These are phyloP conservation scores for Sindora glabra DNA, from an alignment of 306 rosid species.

Conservation along the genomic window DNA sequence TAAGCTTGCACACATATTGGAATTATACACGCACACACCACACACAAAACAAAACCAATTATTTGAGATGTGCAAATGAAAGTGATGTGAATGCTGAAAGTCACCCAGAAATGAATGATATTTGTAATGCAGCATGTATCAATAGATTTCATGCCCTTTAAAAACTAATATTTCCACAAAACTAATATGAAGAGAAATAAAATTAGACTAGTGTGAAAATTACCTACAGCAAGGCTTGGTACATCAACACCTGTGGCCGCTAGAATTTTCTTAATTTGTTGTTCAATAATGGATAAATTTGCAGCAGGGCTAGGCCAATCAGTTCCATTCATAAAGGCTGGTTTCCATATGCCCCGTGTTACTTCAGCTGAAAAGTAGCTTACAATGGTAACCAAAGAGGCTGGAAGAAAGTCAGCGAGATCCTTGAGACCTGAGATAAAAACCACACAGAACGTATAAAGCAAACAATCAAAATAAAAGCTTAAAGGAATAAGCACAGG, in stretches of 20 bases:
- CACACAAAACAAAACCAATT: too few relatives aligned
- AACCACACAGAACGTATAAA: conserved; percentile 12
- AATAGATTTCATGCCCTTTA: neutral
- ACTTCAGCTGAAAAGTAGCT: conserved; percentile 94
- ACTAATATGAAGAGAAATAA: too few relatives aligned
- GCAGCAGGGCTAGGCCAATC: conserved; percentile 99
- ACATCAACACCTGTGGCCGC: conserved; percentile 93
- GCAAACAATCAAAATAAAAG: neutral
- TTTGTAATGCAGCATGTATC: neutral
- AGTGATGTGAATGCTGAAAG: conserved; percentile 1
- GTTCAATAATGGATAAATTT: conserved; percentile 68
- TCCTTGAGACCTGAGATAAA: conserved; percentile 72
- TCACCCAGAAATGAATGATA: neutral
- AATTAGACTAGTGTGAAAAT: conserved; percentile 18
- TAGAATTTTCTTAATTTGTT: conserved; percentile 71
- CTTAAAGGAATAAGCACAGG: neutral
- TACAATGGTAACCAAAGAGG: conserved; percentile 77
- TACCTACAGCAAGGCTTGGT: conserved; percentile 85
- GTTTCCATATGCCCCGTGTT: conserved; percentile 93
- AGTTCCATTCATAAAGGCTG: conserved; percentile 86
- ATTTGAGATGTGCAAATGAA: neutral
- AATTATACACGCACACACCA: too few relatives aligned
- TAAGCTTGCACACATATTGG: too few relatives aligned
- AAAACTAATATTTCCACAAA: too few relatives aligned
- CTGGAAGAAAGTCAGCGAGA: conserved; percentile 87